Conservation (phyloP, 495 filamentous ascomycete species). For the Penicillium lividum region DNA sequence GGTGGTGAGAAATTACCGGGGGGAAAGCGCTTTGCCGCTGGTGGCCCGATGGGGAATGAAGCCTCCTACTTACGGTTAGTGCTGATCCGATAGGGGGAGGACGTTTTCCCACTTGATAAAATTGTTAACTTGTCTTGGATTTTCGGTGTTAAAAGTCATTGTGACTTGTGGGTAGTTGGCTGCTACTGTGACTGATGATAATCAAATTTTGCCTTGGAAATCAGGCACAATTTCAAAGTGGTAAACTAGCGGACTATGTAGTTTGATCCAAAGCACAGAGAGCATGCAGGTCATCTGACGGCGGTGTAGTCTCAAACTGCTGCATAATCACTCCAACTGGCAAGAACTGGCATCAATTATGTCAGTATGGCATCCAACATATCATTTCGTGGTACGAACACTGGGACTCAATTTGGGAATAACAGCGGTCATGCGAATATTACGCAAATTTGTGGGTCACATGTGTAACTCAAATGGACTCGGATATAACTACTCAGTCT, state of each 20-base stretch:
- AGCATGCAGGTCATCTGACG: neutral
- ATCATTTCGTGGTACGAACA: neutral
- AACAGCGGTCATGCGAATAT: neutral
- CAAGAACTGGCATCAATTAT: neutral
- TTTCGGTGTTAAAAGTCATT: neutral
- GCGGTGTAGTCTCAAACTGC: neutral
- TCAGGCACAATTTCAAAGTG: no score
- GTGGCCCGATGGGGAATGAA: slow-evolving; percentile 9
- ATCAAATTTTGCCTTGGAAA: no score
- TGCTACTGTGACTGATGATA: no score
- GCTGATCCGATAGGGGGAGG: slow-evolving; percentile 9
- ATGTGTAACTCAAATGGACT: neutral
- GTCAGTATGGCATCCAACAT: neutral
- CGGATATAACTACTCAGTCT: neutral
- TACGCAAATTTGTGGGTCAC: neutral
- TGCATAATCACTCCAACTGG: neutral
- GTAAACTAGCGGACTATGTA: no score
- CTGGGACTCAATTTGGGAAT: neutral
- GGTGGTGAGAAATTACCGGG: neutral
- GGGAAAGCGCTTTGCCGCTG: slow-evolving; percentile 28
- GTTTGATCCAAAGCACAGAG: no score
- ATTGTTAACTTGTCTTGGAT: neutral
- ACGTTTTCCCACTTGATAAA: slow-evolving; percentile 7
- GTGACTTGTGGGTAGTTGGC: neutral
- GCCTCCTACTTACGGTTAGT: slow-evolving; percentile 7